Base-by-base conservation (phyloP, 345 rosid species). In the Gossypium turneri region DNA sequence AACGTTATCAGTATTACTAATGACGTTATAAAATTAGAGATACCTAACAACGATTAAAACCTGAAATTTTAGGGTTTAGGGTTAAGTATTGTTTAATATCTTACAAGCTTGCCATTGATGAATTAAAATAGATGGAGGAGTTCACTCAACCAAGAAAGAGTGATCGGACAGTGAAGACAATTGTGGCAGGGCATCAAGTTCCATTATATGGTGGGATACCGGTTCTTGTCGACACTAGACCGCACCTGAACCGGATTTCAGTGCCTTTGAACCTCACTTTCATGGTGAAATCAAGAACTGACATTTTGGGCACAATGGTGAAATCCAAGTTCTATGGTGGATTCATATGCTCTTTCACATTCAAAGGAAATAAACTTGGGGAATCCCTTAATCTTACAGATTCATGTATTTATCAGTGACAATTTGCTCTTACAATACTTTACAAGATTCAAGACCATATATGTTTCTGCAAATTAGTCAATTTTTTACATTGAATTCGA, bases 171-270 rank as follows among this genome's bases (percentile, higher is more conserved):
- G 70, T 89, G 53, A 78, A 56, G 56, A 81, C 85, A 0, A 86
- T 90, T 78, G 95, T 92, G 81, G 70, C 76, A 6, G 94, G 90
- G 55, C 60, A 85, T 73, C 98, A 94, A 82, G 85, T 92, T 77
- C 95, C 97, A 0, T 78, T 94, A 6, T 94, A 92, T 67, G 98
- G 98, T 0, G 92, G 97, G 55, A 71, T 94, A 60, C 81, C 94
- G 0, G 72, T 77, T 59, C 86, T 86, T 44, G 74, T 81, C 19
- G 74, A 19, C 13, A 81, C 84, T 27, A 69, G 76, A 63, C 76
- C 53, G 44, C 93, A 81, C 70, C 76, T 62, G 2, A 81, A 84
- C 41, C 83, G 41, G n/a, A 73, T 87, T 3, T 67, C 86, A 1
- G 78, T 92, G 64, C 98, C 97, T 3, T 79, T 94, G 19, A 91